phyloP scores from a whole-genome alignment of 225 moss, liverwort and hornwort genomes.

The Polytrichum commune region DNA sequence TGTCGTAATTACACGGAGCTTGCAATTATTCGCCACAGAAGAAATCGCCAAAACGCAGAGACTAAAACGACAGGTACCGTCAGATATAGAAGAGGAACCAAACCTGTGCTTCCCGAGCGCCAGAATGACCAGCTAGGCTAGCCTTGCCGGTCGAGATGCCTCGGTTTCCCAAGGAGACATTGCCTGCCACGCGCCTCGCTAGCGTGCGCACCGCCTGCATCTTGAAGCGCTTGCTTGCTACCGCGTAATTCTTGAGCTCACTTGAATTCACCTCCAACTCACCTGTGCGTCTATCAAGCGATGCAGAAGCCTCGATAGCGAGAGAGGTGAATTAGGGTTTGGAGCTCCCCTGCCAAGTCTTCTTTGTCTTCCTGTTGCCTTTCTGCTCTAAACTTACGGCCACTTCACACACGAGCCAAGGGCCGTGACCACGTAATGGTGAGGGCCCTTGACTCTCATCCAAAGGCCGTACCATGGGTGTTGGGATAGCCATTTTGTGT shows the following conservation, averaged over 20 bases:
- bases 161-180: constrained; percentile 17
- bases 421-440: no score
- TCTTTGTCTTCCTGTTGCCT: constrained; percentile 2
- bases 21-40: no score
- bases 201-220: constrained; percentile 47
- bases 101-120: constrained; percentile 56
- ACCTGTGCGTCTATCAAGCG: background rate
- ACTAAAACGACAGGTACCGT: no score
- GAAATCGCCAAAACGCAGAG: no score
- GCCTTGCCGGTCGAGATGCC: constrained; percentile 12
- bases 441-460: no score
- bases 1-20: no score
- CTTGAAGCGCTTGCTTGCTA: background rate
- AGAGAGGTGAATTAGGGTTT: background rate
- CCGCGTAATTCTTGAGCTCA: no score
- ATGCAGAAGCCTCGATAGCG: background rate
- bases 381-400: no score
- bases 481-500: no score
- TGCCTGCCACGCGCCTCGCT: constrained; percentile 30
- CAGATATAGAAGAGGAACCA: background rate
- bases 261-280: no score
- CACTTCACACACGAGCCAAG: no score
- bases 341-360: background rate
- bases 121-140: constrained; percentile 40
- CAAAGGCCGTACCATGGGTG: no score